A percentile compares a stretch with the other conserved stretches of the same genome.
Evolutionary conservation across 495 filamentous ascomycete genomes (phyloP).

Genomic region (Aspergillus bridgeri): DNA sequence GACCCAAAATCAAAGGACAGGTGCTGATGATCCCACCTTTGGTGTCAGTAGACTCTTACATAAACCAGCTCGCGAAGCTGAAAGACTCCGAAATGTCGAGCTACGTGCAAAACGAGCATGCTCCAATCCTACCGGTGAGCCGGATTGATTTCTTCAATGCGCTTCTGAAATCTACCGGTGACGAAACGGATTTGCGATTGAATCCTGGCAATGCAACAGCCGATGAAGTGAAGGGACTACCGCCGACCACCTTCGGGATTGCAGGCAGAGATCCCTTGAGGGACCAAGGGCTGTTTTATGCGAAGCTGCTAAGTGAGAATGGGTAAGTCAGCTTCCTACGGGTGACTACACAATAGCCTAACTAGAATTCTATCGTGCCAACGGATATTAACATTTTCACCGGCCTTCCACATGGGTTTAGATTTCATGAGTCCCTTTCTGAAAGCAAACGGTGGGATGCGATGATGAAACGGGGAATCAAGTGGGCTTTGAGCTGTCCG

Average conservation of each 20-base stretch:
- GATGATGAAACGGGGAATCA: constrained; percentile 38
- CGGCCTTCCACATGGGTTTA: constrained; percentile 48
- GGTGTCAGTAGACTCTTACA: constrained; percentile 31
- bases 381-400: constrained; percentile 40
- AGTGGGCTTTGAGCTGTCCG: constrained; percentile 37
- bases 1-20: constrained; percentile 36
- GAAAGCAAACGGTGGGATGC: constrained; percentile 40
- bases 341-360: neutral
- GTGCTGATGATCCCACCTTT: constrained; percentile 44
- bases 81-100: constrained; percentile 33
- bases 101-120: constrained; percentile 35
- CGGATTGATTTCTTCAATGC: constrained; percentile 31
- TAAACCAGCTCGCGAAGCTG: constrained; percentile 29
- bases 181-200: constrained; percentile 27
- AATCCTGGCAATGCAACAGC: constrained; percentile 40
- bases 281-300: constrained; percentile 45
- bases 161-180: constrained; percentile 23
- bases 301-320: constrained; percentile 39
- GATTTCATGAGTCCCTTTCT: constrained; percentile 33
- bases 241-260: constrained; percentile 43
- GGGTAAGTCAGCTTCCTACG: constrained; percentile 31
- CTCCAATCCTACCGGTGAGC: constrained; percentile 33
- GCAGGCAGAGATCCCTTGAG: constrained; percentile 45
- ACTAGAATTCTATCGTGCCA: constrained; percentile 28
- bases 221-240: constrained; percentile 38